Evolutionary conservation across 129 eudicot genomes (phyloP), one percentile per base, ranked within the genome.

Genomic region (Artemisia argyi): DNA sequence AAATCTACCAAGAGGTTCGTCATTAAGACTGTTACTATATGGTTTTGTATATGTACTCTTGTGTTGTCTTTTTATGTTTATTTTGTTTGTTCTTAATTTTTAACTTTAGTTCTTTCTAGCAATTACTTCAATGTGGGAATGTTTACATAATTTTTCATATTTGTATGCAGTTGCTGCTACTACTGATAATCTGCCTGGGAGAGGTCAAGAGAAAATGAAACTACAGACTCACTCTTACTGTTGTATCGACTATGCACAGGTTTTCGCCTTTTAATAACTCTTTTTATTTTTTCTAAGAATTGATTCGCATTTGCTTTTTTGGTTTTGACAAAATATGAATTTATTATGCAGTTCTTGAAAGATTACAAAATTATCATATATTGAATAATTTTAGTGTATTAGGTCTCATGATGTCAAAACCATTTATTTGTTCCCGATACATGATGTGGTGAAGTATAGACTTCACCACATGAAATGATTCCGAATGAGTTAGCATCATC

Each of bases 361-460:
- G 28, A 24, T 24, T 24, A 24, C 28, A 24, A 24, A 24, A 24
- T 1, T 24, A 24, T 24, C 28, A 24, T 24, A 24, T 24, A 24
- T 24, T 59, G 26, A 10, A 14, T 24, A 24, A 24, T 24, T 24
- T 24, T 24, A 24, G 2, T 24, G 28, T 24, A 24, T 24, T 24
- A 1, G 28, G 28, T 24, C 26, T 35, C 35, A 13, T 73, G 18
- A 18, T 24, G 28, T 24, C 2, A 24, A 24, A 24, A 24, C 28
- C 19, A 53, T 69, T 11, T 35, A 32, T 58, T 7, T 78, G 61
- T 63, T 85, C 81, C 86, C 90, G 97, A 90, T 93, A 73, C 87
- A 90, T 62, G 99, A 95, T 88, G 99, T 95, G n/a, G 97, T 95
- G 69, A 86, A 97, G 83, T 95, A 95, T 73, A 86, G 97, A 78